phyloP scores from a whole-genome alignment of 2,329 filamentous ascomycete species.

The Trichoderma lentiforme region DNA sequence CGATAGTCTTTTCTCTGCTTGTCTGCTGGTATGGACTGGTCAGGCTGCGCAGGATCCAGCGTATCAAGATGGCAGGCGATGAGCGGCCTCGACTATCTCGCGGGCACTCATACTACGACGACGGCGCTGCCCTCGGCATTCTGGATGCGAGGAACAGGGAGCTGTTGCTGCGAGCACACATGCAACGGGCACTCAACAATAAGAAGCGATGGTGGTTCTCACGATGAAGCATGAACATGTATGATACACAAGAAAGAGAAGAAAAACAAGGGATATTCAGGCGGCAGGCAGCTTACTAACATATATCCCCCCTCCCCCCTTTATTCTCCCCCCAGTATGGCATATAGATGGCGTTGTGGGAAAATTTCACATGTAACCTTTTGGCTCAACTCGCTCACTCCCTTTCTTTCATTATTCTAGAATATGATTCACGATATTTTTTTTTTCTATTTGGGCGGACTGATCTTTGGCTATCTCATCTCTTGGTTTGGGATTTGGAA shows the following conservation, averaged over 20 bases:
- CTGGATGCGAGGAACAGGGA: slow-evolving; percentile 54
- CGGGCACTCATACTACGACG: slow-evolving; percentile 44
- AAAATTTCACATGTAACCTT: neutral
- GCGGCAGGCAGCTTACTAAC: neutral
- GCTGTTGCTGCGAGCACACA: slow-evolving; percentile 50
- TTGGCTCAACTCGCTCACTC: neutral
- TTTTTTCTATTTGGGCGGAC: neutral
- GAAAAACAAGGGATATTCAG: neutral
- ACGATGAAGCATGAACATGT: neutral
- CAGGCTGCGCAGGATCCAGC: slow-evolving; percentile 81
- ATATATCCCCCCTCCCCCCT: neutral
- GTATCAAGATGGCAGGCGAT: slow-evolving; percentile 73
- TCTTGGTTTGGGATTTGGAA: neutral
- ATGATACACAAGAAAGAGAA: neutral
- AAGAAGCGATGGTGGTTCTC: slow-evolving; percentile 33
- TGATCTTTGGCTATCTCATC: slow-evolving; percentile 4
- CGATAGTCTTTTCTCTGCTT: slow-evolving; percentile 67
- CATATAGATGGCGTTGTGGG: slow-evolving; percentile 15
- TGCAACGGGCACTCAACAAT: slow-evolving; percentile 43
- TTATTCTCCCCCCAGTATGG: neutral
- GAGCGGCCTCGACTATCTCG: slow-evolving; percentile 40
- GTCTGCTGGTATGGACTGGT: slow-evolving; percentile 81
- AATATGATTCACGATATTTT: neutral
- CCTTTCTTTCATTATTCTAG: neutral
- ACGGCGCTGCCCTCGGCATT: slow-evolving; percentile 45